Base-by-base conservation (phyloP, 148 eudicot species). In the Cornus kousa region DNA sequence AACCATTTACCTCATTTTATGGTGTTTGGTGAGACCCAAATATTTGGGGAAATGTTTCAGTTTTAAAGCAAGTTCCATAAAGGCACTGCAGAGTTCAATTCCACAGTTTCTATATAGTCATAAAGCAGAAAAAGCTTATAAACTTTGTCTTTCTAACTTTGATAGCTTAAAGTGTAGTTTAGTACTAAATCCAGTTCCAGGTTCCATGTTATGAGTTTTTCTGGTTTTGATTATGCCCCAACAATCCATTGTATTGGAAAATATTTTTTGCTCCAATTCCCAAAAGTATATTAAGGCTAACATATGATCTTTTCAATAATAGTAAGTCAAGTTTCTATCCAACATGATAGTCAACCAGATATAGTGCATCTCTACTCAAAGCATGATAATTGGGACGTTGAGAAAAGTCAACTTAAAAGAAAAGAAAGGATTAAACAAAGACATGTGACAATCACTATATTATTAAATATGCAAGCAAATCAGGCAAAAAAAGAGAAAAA, bases 391-490 rank as follows among this genome's bases (percentile, higher is more conserved):
- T 35, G 80, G 16, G 37, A 31, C n/a, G 24, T 55, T 53, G 23
- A 55, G 19, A 70, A 31, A 71, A 69, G 35, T 3, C 48, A 55
- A 67, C 40, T 3, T 14, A 13, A 37, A 24, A 78, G 3, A 53
- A 2, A 12, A 53, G 7, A 11, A 5, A 53, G 3, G 16, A 53
- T 53, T 3, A 53, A 53, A 53, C 19, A 48, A 48, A 48, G 12
- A 48, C 2, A 48, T 1, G 48, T n/a, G 19, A 71, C 59, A 59
- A 43, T 28, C 20, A 48, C 20, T 67, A 40, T 13, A 64, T 46
- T 35, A 14, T 48, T 37, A 13, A 68, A 53, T 33, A 68, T 24
- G 75, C 57, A 60, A 40, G 60, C 68, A 62, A 80, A 69, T 62
- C 28, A n/a, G 59, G 55, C 43, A 74, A 75, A 31, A 77, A 16